Percentiles rank a stretch among this genome's conserved stretches.
These are phyloP conservation scores for Lasiodiplodia gonubiensis DNA, from an alignment of 2,329 filamentous ascomycete genomes.

Conservation along the genomic window DNA sequence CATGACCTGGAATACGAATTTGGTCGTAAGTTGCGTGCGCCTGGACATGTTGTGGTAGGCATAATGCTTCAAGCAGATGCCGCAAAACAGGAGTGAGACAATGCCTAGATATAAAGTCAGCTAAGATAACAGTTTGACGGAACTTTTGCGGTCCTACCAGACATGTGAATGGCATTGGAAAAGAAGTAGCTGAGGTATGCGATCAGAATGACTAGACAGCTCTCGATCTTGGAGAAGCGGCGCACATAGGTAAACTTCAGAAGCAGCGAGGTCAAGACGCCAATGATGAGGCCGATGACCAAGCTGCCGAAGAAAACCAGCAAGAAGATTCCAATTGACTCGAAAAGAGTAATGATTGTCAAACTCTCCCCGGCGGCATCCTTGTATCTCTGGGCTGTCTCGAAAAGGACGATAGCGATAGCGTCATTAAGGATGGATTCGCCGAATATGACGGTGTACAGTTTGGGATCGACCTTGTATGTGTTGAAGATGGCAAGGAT, in stretches of 20 bases:
- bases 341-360: constrained; percentile 81
- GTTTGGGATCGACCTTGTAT: constrained; percentile 98
- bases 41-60: constrained; percentile 99
- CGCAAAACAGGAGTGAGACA: constrained; percentile 94
- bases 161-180: constrained; percentile 93
- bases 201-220: constrained; percentile 89
- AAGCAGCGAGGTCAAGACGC: constrained; percentile 82
- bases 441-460: constrained; percentile 98
- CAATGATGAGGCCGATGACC: constrained; percentile 84
- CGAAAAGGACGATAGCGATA: constrained; percentile 97
- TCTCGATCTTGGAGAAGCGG: constrained; percentile 94
- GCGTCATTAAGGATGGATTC: constrained; percentile 98
- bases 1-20: constrained; percentile 94
- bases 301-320: constrained; percentile 94
- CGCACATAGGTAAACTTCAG: constrained; percentile 95
- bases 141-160: constrained; percentile 65
- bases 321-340: constrained; percentile 92
- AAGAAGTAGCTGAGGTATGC: constrained; percentile 98
- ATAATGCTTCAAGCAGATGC: constrained; percentile 97
- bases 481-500: constrained; percentile 99
- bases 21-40: constrained; percentile 94
- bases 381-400: constrained; percentile 93
- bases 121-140: background rate
- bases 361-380: constrained; percentile 68
- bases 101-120: constrained; percentile 67